Conservation (phyloP, 1,284 basidiomycete species). For the Papiliotrema flavescens region DNA sequence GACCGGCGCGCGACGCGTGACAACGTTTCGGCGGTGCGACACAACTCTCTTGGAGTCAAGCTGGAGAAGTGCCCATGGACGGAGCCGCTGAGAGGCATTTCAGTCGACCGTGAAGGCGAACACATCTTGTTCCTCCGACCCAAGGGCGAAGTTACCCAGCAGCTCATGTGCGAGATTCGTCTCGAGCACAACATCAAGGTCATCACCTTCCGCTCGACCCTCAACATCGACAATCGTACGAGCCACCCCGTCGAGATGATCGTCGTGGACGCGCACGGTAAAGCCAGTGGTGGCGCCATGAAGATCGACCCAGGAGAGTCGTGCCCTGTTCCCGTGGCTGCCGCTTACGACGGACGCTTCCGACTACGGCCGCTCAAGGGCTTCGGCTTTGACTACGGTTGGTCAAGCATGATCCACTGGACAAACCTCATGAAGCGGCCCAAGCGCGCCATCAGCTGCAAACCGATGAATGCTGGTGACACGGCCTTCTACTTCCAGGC, state of each 20-base stretch:
- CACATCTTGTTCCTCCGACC: slow-evolving; percentile 84
- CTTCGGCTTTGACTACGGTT: slow-evolving; percentile 60
- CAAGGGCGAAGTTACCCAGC: slow-evolving; percentile 67
- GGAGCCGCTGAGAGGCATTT: slow-evolving; percentile 80
- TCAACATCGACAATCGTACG: slow-evolving; percentile 88
- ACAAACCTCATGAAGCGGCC: slow-evolving; percentile 80
- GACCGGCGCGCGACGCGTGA: slow-evolving; percentile 95
- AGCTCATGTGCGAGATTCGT: slow-evolving; percentile 85
- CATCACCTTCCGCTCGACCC: slow-evolving; percentile 90
- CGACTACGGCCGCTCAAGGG: slow-evolving; percentile 92
- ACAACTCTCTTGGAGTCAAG: slow-evolving; percentile 79
- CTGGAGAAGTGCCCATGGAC: slow-evolving; percentile 82
- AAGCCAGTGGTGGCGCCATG: slow-evolving; percentile 73
- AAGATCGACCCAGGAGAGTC: slow-evolving; percentile 87
- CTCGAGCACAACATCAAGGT: slow-evolving; percentile 93
- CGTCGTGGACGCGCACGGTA: slow-evolving; percentile 79
- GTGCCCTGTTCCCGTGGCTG: slow-evolving; percentile 86
- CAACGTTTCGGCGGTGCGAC: slow-evolving; percentile 71
- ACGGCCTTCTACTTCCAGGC: slow-evolving; percentile 95
- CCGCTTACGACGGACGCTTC: slow-evolving; percentile 77
- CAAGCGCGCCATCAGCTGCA: slow-evolving; percentile 78
- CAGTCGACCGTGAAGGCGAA: slow-evolving; percentile 92
- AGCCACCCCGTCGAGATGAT: slow-evolving; percentile 91
- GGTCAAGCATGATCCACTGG: slow-evolving; percentile 86
- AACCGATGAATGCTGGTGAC: slow-evolving; percentile 74